Conservation (phyloP, 768 basidiomycete genomes). For the Cystobasidium onofrii region DNA sequence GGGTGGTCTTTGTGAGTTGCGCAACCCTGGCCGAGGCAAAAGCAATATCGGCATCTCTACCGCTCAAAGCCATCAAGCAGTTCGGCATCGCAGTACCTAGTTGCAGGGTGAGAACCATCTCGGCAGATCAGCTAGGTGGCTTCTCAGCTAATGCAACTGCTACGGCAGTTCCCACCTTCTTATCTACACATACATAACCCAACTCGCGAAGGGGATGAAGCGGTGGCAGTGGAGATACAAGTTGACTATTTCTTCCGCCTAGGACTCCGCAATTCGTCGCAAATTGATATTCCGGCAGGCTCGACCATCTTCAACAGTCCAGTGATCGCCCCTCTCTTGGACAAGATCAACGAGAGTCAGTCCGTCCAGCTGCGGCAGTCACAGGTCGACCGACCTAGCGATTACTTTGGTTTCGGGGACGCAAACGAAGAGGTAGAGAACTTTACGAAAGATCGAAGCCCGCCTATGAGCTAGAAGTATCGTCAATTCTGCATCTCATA, state of each 20-base stretch:
- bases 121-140: neutral
- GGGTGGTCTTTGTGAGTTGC: slow-evolving; percentile 7
- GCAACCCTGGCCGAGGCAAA: neutral
- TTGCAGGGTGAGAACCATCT: slow-evolving; percentile 13
- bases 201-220: neutral
- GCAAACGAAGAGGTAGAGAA: too few relatives aligned
- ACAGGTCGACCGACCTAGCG: too few relatives aligned
- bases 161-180: neutral
- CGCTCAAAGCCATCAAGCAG: neutral
- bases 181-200: neutral
- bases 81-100: slow-evolving; percentile 15
- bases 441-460: too few relatives aligned
- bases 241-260: slow-evolving; percentile 11
- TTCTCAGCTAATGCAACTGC: neutral
- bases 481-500: too few relatives aligned
- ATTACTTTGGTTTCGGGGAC: too few relatives aligned
- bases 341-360: too few relatives aligned
- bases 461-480: too few relatives aligned
- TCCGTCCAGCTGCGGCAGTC: too few relatives aligned
- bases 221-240: neutral
- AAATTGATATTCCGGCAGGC: slow-evolving; percentile 7
- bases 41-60: neutral
- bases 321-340: too few relatives aligned
- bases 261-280: slow-evolving; percentile 9
- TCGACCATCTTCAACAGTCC: slow-evolving; percentile 3